A percentile compares a stretch with the other conserved stretches of the same genome.
phyloP scores from a whole-genome alignment of 2,329 filamentous ascomycete species.

The Verticillium nonalfalfae region DNA sequence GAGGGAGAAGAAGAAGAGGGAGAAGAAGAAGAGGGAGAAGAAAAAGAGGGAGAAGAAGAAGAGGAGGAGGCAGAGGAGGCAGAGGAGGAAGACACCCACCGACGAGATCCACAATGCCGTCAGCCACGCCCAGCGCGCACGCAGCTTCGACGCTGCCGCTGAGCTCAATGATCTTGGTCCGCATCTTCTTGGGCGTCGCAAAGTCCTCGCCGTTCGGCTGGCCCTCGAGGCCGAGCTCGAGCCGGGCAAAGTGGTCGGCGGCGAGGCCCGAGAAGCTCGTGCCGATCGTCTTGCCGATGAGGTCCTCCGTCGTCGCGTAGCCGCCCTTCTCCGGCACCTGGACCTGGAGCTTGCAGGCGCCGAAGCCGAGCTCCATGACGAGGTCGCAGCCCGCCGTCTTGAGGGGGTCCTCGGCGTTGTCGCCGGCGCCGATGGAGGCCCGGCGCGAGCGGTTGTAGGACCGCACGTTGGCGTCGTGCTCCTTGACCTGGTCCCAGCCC shows the following conservation, averaged over 20 bases:
- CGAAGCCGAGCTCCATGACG: constrained; percentile 86
- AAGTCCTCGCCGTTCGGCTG: constrained; percentile 26
- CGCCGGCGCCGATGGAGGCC: constrained; percentile 36
- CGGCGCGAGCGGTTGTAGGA: constrained; percentile 39
- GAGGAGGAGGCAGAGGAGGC: neutral
- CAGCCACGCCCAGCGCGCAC: constrained; percentile 89
- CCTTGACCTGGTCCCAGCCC: constrained; percentile 83
- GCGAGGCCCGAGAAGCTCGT: constrained; percentile 90
- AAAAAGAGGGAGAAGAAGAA: too few relatives aligned
- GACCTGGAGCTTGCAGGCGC: constrained; percentile 88
- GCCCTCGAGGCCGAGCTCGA: constrained; percentile 55
- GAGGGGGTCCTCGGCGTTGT: constrained; percentile 36
- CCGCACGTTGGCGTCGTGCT: constrained; percentile 67
- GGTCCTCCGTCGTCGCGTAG: constrained; percentile 62
- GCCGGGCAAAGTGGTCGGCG: constrained; percentile 71
- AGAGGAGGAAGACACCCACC: constrained; percentile 50
- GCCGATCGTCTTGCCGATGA: constrained; percentile 88
- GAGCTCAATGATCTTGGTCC: constrained; percentile 87
- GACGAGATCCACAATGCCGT: constrained; percentile 96
- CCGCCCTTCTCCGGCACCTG: constrained; percentile 85
- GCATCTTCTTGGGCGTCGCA: constrained; percentile 45
- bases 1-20: too few relatives aligned
- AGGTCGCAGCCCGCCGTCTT: constrained; percentile 66
- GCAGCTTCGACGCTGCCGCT: constrained; percentile 97
- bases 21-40: too few relatives aligned